phyloP scores from a whole-genome alignment of 768 basidiomycete species.

The Podaxis sp. region DNA sequence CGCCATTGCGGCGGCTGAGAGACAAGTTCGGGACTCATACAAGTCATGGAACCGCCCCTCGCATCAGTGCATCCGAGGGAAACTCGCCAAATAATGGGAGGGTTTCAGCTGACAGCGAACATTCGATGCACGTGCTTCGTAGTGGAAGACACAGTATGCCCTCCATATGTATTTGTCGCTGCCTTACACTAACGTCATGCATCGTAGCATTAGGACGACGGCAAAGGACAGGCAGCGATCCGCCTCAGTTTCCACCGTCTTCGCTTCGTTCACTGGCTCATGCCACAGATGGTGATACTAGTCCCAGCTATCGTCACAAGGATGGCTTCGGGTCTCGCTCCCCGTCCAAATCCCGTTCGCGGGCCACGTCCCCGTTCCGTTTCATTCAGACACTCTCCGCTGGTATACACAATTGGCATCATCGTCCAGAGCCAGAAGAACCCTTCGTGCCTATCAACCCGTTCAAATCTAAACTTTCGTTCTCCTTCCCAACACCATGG shows the following conservation, averaged over 20 bases:
- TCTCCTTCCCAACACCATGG: constrained; percentile 19
- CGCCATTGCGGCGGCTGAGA: constrained; percentile 7
- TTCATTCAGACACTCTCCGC: constrained; percentile 54
- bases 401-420: constrained; percentile 36
- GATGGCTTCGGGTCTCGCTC: constrained; percentile 3
- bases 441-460: constrained; percentile 59
- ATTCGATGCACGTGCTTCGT: neutral
- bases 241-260: neutral
- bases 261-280: neutral
- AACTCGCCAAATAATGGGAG: constrained; percentile 3
- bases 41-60: neutral
- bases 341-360: constrained; percentile 38
- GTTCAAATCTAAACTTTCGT: constrained; percentile 35
- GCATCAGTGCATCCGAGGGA: constrained; percentile 10
- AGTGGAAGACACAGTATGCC: neutral
- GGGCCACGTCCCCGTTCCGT: constrained; percentile 58
- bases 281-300: constrained; percentile 8
- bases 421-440: constrained; percentile 42
- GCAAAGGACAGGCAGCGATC: constrained; percentile 3
- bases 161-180: neutral
- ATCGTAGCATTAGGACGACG: neutral
- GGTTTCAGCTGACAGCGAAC: neutral
- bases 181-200: neutral
- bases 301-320: neutral
- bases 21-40: constrained; percentile 7